Base-by-base conservation (phyloP, 495 filamentous ascomycete species). In the Aspergillus kassunensis region DNA sequence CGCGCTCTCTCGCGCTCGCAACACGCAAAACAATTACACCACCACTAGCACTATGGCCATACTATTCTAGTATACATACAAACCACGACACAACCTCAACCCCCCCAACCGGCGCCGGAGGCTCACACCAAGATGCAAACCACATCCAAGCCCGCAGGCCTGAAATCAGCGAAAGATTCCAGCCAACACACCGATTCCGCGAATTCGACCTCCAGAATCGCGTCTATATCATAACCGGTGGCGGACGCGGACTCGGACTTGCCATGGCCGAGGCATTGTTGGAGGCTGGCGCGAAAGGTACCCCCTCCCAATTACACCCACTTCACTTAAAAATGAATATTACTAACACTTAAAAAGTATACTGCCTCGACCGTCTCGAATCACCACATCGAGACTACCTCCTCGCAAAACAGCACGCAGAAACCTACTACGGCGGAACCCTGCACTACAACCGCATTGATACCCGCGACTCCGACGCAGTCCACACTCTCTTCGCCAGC, bases 221-320 rank as follows among this genome's bases (percentile, higher is more conserved):
- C 25, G 80, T 86, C 21, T 80, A 78, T 45, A 64, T 81, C 36
- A 79, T 88, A 30, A 85, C 84, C 0, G 84, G 83, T 19, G 83
- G 82, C 18, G 83, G 75, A 24, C 67, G 77, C 47, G 83, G 85
- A 4, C 65, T 89, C 4, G 85, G 86, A 8, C 68, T 90, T 6
- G 74, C 78, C 4, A 78, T 88, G 65, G 81, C 82, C 2, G 84
- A 88, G 59, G 85, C 82, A 8, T 68, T 88, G n/a, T 76, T 83
- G 39, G 84, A 88, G 58, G 83, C 86, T 12, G 85, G 85, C 9
- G 85, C 80, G 1, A 80, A 78, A 60, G 82, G 83, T 85, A 71
- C 19, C 33, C 16, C n/a, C 20, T 23, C 16, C n/a, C 20, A 34
- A 39, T 35, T 19, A 20, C 20, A 18, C 20, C 3, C 27, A 20